phyloP scores from a whole-genome alignment of 495 filamentous ascomycete genomes.

The Cercophora scortea region DNA sequence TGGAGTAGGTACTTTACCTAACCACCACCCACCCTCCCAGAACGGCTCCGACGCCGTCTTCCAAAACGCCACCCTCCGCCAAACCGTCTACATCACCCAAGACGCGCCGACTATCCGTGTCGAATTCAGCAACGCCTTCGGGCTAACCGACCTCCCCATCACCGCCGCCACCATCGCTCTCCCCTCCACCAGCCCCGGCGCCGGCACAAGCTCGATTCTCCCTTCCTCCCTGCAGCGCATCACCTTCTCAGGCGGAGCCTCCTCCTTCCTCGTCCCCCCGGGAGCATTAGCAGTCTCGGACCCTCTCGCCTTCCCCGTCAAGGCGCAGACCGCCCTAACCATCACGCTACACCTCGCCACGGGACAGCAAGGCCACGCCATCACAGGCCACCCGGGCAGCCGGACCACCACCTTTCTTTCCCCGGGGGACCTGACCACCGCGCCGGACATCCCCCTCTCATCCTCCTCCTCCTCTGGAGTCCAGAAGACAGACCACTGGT shows the following conservation, averaged over 20 bases:
- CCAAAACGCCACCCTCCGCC: constrained; percentile 50
- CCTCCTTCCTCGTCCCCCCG: constrained; percentile 39
- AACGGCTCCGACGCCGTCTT: constrained; percentile 19
- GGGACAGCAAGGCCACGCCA: constrained; percentile 42
- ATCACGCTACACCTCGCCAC: constrained; percentile 47
- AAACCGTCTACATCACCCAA: constrained; percentile 50
- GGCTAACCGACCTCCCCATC: constrained; percentile 46
- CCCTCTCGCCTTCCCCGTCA: constrained; percentile 42
- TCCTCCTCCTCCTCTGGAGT: constrained; percentile 10
- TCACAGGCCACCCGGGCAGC: constrained; percentile 56
- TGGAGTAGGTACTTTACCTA: not conserved
- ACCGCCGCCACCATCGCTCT: constrained; percentile 47
- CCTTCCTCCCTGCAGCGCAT: constrained; percentile 32
- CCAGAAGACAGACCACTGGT: constrained; percentile 34
- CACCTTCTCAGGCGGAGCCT: constrained; percentile 41
- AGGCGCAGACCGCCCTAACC: constrained; percentile 35
- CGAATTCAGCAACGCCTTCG: constrained; percentile 55
- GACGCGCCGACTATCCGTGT: constrained; percentile 39
- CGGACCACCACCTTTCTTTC: constrained; percentile 46
- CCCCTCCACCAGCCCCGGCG: constrained; percentile 29
- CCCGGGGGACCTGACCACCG: constrained; percentile 39
- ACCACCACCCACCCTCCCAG: constrained; percentile 7
- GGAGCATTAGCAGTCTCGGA: constrained; percentile 53
- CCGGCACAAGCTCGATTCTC: constrained; percentile 39
- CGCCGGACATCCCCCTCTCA: constrained; percentile 24